Evolutionary conservation across 768 basidiomycete genomes (phyloP), one percentile per base, ranked within the genome.

Genomic region (Leccinum disarticulatum): DNA sequence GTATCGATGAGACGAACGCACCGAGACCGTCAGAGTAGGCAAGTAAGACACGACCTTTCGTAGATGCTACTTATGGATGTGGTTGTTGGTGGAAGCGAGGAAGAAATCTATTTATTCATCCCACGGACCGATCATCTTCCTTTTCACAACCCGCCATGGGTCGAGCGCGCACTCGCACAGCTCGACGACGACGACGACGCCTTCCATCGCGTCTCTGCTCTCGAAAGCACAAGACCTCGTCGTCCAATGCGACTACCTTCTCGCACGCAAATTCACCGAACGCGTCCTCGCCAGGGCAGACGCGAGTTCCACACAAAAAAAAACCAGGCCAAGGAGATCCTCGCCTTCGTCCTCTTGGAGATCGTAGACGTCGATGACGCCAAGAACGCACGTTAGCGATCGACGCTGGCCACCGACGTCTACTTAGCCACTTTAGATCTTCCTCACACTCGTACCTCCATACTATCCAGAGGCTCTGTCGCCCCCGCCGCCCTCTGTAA

Each of bases 21-120:
- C 95, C 95, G 54, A 98, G 85, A 68, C 97, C 97, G 64, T 97
- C 96, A 70, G 97, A 99, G 80, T 99, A 99, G 22, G 96, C 96
- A 64, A 99, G 83, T 57, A 99, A 82, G 68, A 98, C 95, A 72
- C 94, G 94, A 64, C 95, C 94, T 27, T 82, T 82, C 50, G 78
- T 19, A 35, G 64, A 57, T 19, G 64, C 54, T 66, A n/a, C n/a
- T n/a, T n/a, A 68, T 68, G 51, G 17, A 17, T 25, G 48, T 27
- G n/a, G 48, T 27, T 11, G 28, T 27, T 27, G 50, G 31, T 52
- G 51, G n/a, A 52, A 52, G 51, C 51, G 51, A 51, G 11, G 28
- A 51, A 31, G n/a, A n/a, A 17, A 50, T n/a, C n/a, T n/a, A n/a
- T n/a, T n/a, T n/a, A n/a, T n/a, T 33, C 31, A 33, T 35, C 33